Conservation (phyloP, 176 grass and related monocot species). For the Secale cereale region DNA sequence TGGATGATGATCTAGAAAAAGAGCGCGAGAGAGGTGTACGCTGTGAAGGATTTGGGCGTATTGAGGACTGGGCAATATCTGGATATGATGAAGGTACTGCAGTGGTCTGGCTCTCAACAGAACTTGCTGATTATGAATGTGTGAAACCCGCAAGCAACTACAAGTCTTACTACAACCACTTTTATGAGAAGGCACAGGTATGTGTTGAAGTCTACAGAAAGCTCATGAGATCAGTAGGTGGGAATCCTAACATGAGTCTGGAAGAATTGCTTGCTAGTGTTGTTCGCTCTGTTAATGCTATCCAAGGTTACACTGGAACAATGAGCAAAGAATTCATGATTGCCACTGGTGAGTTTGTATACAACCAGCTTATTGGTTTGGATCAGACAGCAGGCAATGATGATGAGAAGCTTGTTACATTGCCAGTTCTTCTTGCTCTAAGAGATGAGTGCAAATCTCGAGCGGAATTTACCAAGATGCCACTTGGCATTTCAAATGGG, state of each 20-base stretch:
- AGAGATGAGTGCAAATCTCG: constrained; percentile 87
- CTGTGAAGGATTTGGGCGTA: constrained; percentile 96
- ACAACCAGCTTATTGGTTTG: constrained; percentile 87
- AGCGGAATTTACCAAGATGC: constrained; percentile 43
- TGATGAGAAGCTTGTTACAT: constrained; percentile 55
- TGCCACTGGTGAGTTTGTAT: constrained; percentile 82
- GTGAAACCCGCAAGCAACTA: constrained; percentile 85
- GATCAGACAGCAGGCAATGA: constrained; percentile 53
- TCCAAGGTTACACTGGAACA: constrained; percentile 55
- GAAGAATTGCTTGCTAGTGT: constrained; percentile 94
- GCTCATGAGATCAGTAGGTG: constrained; percentile 70
- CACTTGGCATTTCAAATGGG: constrained; percentile 48
- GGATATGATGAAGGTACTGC: constrained; percentile 97
- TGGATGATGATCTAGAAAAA: constrained; percentile 86
- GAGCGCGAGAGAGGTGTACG: constrained; percentile 82
- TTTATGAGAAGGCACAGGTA: constrained; percentile 89
- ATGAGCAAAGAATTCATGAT: constrained; percentile 89
- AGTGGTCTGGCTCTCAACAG: constrained; percentile 88
- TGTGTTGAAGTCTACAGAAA: constrained; percentile 94
- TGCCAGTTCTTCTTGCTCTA: constrained; percentile 80
- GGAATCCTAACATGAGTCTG: constrained; percentile 70
- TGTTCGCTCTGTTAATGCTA: constrained; percentile 76
- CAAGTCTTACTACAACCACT: constrained; percentile 82
- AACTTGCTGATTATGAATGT: constrained; percentile 96
- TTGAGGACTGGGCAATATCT: constrained; percentile 92